Base-by-base conservation (phyloP, 108 stramenopile species). In the Conticribra guillardii region DNA sequence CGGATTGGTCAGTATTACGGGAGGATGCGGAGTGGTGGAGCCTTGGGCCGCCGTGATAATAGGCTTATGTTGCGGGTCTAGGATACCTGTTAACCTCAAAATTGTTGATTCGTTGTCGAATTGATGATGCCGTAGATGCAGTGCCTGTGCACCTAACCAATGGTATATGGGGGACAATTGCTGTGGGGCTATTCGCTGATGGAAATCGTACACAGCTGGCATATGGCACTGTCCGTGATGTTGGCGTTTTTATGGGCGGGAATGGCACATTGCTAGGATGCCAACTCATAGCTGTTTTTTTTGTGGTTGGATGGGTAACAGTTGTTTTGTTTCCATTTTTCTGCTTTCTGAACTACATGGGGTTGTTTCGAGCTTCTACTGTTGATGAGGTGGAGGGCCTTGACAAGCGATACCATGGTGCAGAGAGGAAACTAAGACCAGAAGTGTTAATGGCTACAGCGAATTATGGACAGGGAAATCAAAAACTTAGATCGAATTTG, bases 101-200 rank as follows among this genome's bases (percentile, higher is more conserved):
- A 24, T 64, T 91, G 17, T 63, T 98, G 14, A 70, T 93, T 45
- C 69, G 79, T 54, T 54, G 90, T 27, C 58, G 82, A 19, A 82
- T 97, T 65, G 97, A 97, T 79, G 97, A 97, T 76, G 94, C 92
- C 23, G 95, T 97, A 4, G 94, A 96, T 80, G 97, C 96, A 26
- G 90, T 95, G 47, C 93, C 96, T 3, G 95, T 97, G 23, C 96
- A 97, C 76, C 76, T 94, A 65, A 69, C 74, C 31, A 76, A 80
- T 64, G 96, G 96, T 0, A 53, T 79, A 8, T 97, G 96, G 96
- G 96, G 96, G 2, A 58, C 91, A 29, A n/a, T 97, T 24, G 79
- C 89, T 18, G 76, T 82, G 0, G 96, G 92, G 11, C 61, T 97
- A 2, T 89, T 95, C 47, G 85, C 89, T 16, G 65, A 75, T 8